Base-by-base conservation (phyloP, 192 early-diverging fungal genomes). In the Coemansia guatemalensis region DNA sequence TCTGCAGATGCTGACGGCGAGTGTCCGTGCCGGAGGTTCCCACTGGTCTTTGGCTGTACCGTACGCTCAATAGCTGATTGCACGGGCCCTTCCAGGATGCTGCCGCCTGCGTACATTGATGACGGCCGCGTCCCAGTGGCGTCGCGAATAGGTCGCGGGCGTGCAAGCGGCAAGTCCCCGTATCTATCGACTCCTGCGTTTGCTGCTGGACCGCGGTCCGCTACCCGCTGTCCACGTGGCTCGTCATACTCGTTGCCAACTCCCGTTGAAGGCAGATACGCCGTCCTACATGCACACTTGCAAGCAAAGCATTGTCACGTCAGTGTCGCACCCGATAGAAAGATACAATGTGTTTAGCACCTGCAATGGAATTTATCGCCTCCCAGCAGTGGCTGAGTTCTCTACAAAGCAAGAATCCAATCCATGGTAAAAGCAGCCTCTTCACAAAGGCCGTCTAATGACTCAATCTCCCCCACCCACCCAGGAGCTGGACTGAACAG, bases 61-160 rank as follows among this genome's bases (percentile, higher is more conserved):
- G 70, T 64, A 6, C 69, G 63, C 67, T 78, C 69, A 5, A 73
- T 65, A 4, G 75, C 69, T 30, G 75, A 69, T 62, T 73, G 67
- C 59, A 69, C 69, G 14, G 69, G 75, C 49, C 60, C 62, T 9
- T 69, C 75, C 8, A 71, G 53, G 18, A 71, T 44, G 6, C 51
- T 47, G 7, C 47, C 56, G 4, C 53, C 50, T 14, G 66, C 70
- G 56, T 78, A 69, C 75, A 78, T 78, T 8, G 75, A 78, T 18
- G 55, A 24, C 0, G 75, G 75, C n/a, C 75, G 70, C 0, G 60
- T 12, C 4, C 56, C 69, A 0, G 73, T 67, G 17, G 69, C 62
- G 20, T 78, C 75, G 6, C 75, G 75, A 7, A 78, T 41, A 0
- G 49, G 41, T 9, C 75, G 73, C 50, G 73, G 64, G 12, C 69